Base-by-base conservation (phyloP, 2,329 filamentous ascomycete genomes). In the Aspergillus fischeri region DNA sequence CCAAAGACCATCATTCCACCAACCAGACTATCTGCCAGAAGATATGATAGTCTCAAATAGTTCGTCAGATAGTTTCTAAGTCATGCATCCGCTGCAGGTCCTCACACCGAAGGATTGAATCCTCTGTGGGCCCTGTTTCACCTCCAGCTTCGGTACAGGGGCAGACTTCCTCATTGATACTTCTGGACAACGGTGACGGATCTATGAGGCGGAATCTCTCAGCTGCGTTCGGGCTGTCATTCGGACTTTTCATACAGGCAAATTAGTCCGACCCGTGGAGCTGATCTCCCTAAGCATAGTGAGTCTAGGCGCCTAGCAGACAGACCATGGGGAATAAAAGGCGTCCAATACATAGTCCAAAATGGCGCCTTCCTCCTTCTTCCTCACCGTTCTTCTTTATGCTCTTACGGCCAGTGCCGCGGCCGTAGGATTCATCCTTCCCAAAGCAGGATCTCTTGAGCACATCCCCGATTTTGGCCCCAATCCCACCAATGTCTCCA, bases 401-500 rank as follows among this genome's bases (percentile, higher is more conserved):
- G 53, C 55, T 1, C 47, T 63, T 7, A 21, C 55, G 5, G 57
- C 54, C 53, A 54, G 45, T 38, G 60, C 58, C 17, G 38, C 54
- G 7, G 27, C 50, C 6, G 17, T 60, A 7, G 48, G 29, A 38
- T 1, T 2, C 21, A 21, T 21, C 14, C 14, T 49, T 11, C 56
- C 58, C 11, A 54, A 56, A 17, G 56, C 60, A 3, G 63, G 61
- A 6, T 54, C 56, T 8, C 51, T 65, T 6, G 51, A 60, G 17
- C 68, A 74, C 48, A 74, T 81, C 54, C 70, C 69, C 5, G 65
- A 70, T 60, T 81, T 77, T 51, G 78, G 78, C 11, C 62, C 65
- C 9, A 83, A 82, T 54, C 75, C 78, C 6, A 78, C 76, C 20
- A 78, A 79, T 29, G 80, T 80, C 4, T 72, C 71, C 17, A 83